Conservation (phyloP, 1,284 basidiomycete genomes). For the Leccinum subrobustum region DNA sequence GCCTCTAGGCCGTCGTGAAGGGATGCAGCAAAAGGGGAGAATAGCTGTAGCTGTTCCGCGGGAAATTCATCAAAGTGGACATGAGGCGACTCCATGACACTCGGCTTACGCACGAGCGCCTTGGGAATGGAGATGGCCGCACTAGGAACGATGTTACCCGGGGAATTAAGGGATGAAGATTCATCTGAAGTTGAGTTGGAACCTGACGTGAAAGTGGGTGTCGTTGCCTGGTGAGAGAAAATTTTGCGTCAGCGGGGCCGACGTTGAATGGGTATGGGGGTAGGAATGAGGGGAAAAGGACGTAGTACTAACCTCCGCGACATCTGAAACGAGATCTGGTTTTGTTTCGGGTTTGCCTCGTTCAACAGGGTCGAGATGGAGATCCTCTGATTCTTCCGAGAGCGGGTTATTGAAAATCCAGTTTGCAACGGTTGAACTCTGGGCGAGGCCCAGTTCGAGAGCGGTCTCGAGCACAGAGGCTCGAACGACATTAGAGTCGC, state of each 20-base stretch:
- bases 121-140: conserved; percentile 17
- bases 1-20: conserved; percentile 4
- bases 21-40: conserved; percentile 24
- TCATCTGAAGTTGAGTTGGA: conserved; percentile 34
- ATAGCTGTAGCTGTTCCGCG: conserved; percentile 28
- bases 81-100: conserved; percentile 29
- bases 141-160: conserved; percentile 19
- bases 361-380: conserved; percentile 1
- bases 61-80: conserved; percentile 33
- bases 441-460: conserved; percentile 59
- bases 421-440: conserved; percentile 53
- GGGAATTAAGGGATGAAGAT: conserved; percentile 31
- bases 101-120: conserved; percentile 29
- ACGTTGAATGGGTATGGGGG: background rate
- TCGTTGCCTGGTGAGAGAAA: conserved; percentile 22
- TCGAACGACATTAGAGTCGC: conserved; percentile 56
- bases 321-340: conserved; percentile 10
- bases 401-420: conserved; percentile 67
- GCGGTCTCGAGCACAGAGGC: conserved; percentile 72
- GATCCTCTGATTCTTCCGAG: conserved; percentile 49
- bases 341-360: background rate
- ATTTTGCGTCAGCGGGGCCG: conserved; percentile 11
- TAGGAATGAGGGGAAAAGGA: background rate
- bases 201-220: conserved; percentile 27
- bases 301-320: conserved; percentile 20